Conservation (phyloP, 2,329 filamentous ascomycete species). For the Botrytis cinerea region DNA sequence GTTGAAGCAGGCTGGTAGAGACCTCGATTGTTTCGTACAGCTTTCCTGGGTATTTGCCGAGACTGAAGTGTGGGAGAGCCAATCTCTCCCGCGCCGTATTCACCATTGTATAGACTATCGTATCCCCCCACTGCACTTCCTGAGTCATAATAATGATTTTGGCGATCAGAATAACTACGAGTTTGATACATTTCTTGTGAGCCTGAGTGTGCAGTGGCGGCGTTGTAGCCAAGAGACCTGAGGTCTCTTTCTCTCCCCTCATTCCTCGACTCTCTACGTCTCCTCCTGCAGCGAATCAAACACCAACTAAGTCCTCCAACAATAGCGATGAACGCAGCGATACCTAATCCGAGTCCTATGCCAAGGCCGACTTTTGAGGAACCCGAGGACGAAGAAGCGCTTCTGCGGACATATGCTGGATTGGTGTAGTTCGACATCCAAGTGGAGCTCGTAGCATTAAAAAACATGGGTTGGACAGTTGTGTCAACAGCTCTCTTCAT, state of each 20-base stretch:
- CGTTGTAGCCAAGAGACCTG: constrained; percentile 50
- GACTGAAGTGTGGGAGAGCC: constrained; percentile 26
- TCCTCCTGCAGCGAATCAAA: constrained; percentile 43
- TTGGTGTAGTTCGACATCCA: constrained; percentile 61
- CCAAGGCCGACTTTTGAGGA: constrained; percentile 58
- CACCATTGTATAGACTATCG: constrained; percentile 33
- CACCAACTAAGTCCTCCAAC: constrained; percentile 53
- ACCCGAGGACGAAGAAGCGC: constrained; percentile 37
- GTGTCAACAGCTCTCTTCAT: constrained; percentile 47
- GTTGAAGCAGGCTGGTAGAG: constrained; percentile 45
- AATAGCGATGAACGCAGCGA: constrained; percentile 53
- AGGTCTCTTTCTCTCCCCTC: constrained; percentile 55
- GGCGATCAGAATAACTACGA: constrained; percentile 23
- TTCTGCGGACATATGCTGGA: constrained; percentile 40
- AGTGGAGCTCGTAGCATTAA: constrained; percentile 60
- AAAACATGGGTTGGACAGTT: constrained; percentile 48
- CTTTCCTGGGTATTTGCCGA: constrained; percentile 43
- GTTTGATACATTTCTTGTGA: constrained; percentile 32
- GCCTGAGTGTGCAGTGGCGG: constrained; percentile 30
- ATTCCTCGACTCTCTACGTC: constrained; percentile 45
- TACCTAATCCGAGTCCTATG: constrained; percentile 64
- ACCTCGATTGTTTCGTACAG: constrained; percentile 42
- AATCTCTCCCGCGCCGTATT: constrained; percentile 31
- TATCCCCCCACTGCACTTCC: constrained; percentile 33
- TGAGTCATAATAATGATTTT: constrained; percentile 37